Percentiles rank a stretch among this genome's conserved stretches.
phyloP scores from a whole-genome alignment of 2,329 filamentous ascomycete genomes.

The Teratosphaeria gauchensis region DNA sequence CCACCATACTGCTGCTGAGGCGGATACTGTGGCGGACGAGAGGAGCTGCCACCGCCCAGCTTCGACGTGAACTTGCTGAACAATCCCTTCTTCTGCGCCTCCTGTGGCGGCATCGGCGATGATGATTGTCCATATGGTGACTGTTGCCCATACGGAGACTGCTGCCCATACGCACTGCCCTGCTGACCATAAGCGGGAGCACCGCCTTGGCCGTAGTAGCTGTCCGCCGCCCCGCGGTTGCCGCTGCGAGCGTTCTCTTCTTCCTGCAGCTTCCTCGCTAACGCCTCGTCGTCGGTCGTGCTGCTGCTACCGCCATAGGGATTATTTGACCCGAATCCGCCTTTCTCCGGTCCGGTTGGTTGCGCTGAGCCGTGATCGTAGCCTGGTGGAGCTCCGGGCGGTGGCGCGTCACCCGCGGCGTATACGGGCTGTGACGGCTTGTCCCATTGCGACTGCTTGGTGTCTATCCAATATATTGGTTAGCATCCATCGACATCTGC shows the following conservation, averaged over 20 bases:
- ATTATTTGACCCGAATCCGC: conserved; percentile 54
- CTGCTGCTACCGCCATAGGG: conserved; percentile 31
- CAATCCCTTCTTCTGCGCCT: not conserved
- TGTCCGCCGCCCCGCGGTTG: conserved; percentile 34
- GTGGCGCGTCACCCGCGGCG: conserved; percentile 35
- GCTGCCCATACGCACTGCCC: conserved; percentile 14
- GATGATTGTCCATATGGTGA: conserved; percentile 10
- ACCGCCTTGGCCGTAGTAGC: conserved; percentile 35
- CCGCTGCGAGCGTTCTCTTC: conserved; percentile 62
- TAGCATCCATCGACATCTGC: not conserved
- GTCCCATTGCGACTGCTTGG: conserved; percentile 86
- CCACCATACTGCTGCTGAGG: conserved; percentile 16
- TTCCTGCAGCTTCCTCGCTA: conserved; percentile 70
- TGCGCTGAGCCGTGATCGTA: conserved; percentile 44
- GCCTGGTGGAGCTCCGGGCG: conserved; percentile 56
- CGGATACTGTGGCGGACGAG: conserved; percentile 13
- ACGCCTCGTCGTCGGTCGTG: conserved; percentile 57
- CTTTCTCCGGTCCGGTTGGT: conserved; percentile 38
- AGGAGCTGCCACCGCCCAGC: not conserved
- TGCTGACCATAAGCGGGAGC: not conserved
- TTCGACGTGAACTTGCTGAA: not conserved
- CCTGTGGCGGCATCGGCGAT: not conserved
- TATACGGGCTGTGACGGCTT: conserved; percentile 62
- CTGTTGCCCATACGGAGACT: conserved; percentile 11
- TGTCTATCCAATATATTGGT: conserved; percentile 33